Base-by-base conservation (phyloP, 208 protist species). In the Leishmania gerbilli region DNA sequence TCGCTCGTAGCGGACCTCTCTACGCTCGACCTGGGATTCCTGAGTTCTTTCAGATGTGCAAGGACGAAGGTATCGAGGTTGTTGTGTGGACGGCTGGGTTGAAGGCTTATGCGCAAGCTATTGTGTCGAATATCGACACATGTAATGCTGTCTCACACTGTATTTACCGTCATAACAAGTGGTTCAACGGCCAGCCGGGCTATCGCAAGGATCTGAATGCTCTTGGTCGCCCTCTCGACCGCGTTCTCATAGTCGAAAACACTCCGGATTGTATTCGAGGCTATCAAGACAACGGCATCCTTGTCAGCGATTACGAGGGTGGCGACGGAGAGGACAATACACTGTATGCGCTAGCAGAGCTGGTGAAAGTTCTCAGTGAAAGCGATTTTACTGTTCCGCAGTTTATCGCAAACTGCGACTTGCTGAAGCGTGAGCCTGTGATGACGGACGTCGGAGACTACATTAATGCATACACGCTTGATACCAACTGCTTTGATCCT, bases 141-240 rank as follows among this genome's bases (percentile, higher is more conserved):
- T 84, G 86, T 71, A 90, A 92, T 65, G 91, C 92, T 17, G 92
- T 98, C 3, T 82, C 90, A 6, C 96, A 98, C 67, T 98, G 96
- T 84, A 98, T 98, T 83, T 98, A 98, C 76, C 95, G 96, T 55
- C 95, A 98, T 89, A 93, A 89, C 79, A 98, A 98, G 65, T 98
- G 96, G 96, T 98, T 98, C 87, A 98, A 94, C 31, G 95, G 95
- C 1, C 94, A 97, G 79, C 89, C 95, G 47, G 96, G 96, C 17
- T 98, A 98, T 89, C 88, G 94, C 53, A 98, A 98, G 88, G 96
- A 98, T 82, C 78, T 98, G 72, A 88, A 92, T 56, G 89, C 91
- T 40, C 89, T 98, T 68, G 93, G 95, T 45, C 90, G 96, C 15
- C 92, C 93, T 45, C 89, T 98, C 27, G 95, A 98, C 80, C 85